These are phyloP conservation scores for Scedosporium dehoogii DNA, from an alignment of 2,329 filamentous ascomycete species.

Conservation along the genomic window DNA sequence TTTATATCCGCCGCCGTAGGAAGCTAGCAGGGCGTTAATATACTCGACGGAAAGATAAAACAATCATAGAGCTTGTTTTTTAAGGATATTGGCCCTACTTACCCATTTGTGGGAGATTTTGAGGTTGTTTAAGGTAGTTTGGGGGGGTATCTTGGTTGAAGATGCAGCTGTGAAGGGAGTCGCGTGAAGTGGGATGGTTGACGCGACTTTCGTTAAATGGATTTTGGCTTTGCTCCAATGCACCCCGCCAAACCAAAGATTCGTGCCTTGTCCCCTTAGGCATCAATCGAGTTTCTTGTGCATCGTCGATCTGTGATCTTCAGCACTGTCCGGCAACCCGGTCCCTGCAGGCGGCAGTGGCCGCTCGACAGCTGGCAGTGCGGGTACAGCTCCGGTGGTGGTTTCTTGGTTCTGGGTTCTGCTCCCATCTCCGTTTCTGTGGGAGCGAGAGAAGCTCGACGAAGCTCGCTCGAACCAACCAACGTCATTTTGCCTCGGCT, in stretches of 20 bases:
- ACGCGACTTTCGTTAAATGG: not conserved
- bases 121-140: not conserved
- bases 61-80: not conserved
- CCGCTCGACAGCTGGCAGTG: conserved; percentile 4
- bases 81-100: not conserved
- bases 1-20: conserved; percentile 10
- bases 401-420: not conserved
- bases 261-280: not conserved
- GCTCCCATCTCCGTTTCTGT: too few relatives aligned
- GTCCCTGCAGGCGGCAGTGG: conserved; percentile 1
- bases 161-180: not conserved
- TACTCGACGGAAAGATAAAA: not conserved
- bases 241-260: not conserved
- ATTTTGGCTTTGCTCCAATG: not conserved
- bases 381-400: not conserved
- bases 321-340: not conserved
- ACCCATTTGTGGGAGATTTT: not conserved
- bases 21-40: conserved; percentile 1
- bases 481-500: conserved; percentile 7
- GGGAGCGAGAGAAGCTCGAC: not conserved
- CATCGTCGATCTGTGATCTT: not conserved
- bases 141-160: not conserved
- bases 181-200: not conserved
- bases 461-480: not conserved
- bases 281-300: not conserved